Evolutionary conservation across 2,329 filamentous ascomycete genomes (phyloP).

Genomic region (Trichoderma koningii): DNA sequence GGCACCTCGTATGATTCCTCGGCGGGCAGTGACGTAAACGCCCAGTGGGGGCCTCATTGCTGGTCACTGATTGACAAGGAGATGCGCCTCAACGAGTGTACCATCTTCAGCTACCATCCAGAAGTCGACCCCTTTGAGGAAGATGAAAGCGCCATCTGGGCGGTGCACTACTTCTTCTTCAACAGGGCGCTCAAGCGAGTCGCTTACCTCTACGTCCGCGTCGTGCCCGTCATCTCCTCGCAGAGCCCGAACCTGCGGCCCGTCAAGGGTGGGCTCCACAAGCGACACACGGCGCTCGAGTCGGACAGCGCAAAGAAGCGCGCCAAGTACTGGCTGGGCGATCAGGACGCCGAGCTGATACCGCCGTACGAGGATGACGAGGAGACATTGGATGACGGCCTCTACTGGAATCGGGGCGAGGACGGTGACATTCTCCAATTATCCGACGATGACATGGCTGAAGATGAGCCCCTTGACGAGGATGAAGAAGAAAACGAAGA

Average conservation of each 20-base stretch:
- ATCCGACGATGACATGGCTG: conserved; percentile 51
- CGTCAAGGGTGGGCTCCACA: conserved; percentile 36
- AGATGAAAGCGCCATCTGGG: conserved; percentile 93
- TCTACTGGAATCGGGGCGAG: conserved; percentile 60
- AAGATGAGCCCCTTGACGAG: conserved; percentile 44
- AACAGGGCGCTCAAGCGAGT: conserved; percentile 90
- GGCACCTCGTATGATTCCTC: conserved; percentile 47
- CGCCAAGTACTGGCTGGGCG: conserved; percentile 84
- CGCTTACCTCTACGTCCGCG: conserved; percentile 88
- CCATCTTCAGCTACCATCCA: conserved; percentile 85
- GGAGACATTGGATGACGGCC: conserved; percentile 51
- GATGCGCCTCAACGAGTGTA: conserved; percentile 88
- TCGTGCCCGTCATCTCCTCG: conserved; percentile 73
- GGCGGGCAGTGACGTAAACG: conserved; percentile 51
- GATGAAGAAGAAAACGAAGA: conserved; percentile 49
- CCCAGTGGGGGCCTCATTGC: conserved; percentile 84
- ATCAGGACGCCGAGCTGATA: conserved; percentile 56
- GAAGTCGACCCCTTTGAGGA: conserved; percentile 89
- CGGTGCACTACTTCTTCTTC: conserved; percentile 96
- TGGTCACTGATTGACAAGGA: conserved; percentile 93
- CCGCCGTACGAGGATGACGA: conserved; percentile 51
- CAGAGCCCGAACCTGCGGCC: conserved; percentile 56
- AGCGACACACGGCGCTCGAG: conserved; percentile 37
- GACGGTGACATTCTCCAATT: conserved; percentile 59
- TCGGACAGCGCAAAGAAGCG: conserved; percentile 61